These are phyloP conservation scores for Musa troglodytarum DNA, from an alignment of 176 grass and related monocot genomes.

Conservation along the genomic window DNA sequence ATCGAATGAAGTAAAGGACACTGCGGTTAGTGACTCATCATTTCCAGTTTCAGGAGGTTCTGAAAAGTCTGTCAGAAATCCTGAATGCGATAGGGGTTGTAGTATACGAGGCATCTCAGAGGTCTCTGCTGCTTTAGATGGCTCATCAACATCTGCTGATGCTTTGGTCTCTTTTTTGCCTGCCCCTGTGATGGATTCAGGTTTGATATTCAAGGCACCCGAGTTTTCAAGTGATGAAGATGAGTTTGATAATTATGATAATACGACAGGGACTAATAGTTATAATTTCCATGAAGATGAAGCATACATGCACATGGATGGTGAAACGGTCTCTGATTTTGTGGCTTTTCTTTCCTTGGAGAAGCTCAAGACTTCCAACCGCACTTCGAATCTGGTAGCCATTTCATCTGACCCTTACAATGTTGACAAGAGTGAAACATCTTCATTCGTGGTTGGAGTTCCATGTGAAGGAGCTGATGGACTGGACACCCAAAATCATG, in stretches of 20 bases:
- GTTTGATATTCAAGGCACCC: not conserved
- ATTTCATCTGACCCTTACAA: constrained; percentile 7
- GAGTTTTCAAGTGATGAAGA: not conserved
- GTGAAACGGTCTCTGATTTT: not conserved
- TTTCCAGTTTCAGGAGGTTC: constrained; percentile 21
- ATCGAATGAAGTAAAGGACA: constrained; percentile 17
- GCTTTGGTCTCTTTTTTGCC: not conserved
- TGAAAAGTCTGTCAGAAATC: constrained; percentile 12
- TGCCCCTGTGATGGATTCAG: not conserved
- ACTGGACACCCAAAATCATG: constrained; percentile 1
- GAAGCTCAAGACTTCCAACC: no score
- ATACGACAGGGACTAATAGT: not conserved
- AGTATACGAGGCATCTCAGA: no score
- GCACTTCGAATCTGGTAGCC: not conserved
- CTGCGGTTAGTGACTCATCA: not conserved
- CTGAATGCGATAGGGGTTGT: constrained; percentile 13
- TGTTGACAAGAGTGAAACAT: constrained; percentile 7
- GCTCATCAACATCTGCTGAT: not conserved
- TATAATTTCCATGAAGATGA: not conserved
- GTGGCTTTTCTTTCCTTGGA: no score
- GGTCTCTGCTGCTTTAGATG: not conserved
- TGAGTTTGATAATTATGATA: not conserved
- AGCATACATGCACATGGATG: not conserved
- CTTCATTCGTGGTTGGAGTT: constrained; percentile 15
- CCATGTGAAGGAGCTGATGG: constrained; percentile 12